Evolutionary conservation across 768 basidiomycete genomes (phyloP).

Genomic region (Hortiboletus flavorubellus): DNA sequence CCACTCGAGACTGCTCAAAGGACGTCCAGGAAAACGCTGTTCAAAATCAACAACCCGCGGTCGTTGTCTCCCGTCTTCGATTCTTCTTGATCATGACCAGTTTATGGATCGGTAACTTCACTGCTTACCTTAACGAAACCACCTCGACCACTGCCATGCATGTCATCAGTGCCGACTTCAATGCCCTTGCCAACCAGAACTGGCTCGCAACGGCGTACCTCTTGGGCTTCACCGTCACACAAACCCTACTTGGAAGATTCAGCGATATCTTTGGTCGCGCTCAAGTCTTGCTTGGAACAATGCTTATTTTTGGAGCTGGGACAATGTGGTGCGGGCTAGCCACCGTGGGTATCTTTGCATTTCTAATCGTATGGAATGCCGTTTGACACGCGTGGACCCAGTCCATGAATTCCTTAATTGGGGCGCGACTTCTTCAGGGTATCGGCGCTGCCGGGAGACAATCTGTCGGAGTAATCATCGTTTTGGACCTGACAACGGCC

Average conservation of each 20-base stretch:
- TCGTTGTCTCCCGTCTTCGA: constrained; percentile 24
- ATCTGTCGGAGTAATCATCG: constrained; percentile 34
- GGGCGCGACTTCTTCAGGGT: constrained; percentile 35
- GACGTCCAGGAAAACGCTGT: not conserved
- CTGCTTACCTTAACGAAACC: constrained; percentile 36
- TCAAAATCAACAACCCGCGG: constrained; percentile 23
- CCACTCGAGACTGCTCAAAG: not conserved
- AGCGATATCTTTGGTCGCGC: constrained; percentile 36
- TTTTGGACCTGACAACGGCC: constrained; percentile 35
- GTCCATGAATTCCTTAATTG: constrained; percentile 36
- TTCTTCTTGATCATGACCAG: constrained; percentile 36
- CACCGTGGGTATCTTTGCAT: constrained; percentile 18
- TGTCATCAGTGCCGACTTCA: constrained; percentile 30
- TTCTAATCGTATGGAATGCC: not conserved
- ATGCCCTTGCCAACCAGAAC: constrained; percentile 31
- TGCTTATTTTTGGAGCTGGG: constrained; percentile 34
- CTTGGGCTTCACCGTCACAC: constrained; percentile 36
- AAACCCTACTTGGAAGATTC: constrained; percentile 33
- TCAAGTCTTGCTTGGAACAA: constrained; percentile 33
- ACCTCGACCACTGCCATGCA: constrained; percentile 36
- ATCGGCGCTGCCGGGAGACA: constrained; percentile 37
- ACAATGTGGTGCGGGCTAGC: constrained; percentile 35
- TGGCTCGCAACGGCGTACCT: constrained; percentile 36
- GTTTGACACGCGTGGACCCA: constrained; percentile 11
- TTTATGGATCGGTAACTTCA: constrained; percentile 35